Conservation (phyloP, 2,329 filamentous ascomycete genomes). For the Pseudocercospora musae region DNA sequence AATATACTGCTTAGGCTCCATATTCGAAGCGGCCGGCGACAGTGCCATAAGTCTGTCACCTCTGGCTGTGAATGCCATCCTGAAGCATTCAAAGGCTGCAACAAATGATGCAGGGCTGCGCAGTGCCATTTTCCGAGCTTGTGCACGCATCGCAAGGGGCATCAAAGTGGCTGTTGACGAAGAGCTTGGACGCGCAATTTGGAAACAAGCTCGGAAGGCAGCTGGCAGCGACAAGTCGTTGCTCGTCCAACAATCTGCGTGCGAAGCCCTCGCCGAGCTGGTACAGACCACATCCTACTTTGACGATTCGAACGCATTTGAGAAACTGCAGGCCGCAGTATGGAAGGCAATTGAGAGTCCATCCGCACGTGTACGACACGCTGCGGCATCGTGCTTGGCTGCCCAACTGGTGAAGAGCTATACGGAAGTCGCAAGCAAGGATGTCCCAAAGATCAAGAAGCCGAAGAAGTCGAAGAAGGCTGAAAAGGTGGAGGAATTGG, state of each 20-base stretch:
- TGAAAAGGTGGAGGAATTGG: constrained; percentile 55
- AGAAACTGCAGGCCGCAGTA: constrained; percentile 75
- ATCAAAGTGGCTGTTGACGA: constrained; percentile 79
- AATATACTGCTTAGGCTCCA: constrained; percentile 78
- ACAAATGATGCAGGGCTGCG: constrained; percentile 78
- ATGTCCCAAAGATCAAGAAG: constrained; percentile 62
- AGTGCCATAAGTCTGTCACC: constrained; percentile 83
- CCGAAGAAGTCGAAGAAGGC: constrained; percentile 71
- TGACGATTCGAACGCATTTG: constrained; percentile 84
- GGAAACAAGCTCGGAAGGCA: constrained; percentile 82
- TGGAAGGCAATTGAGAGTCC: constrained; percentile 85
- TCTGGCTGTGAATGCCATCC: constrained; percentile 65
- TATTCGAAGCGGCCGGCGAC: constrained; percentile 89
- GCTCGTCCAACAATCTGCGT: constrained; percentile 74
- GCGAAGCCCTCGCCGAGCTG: constrained; percentile 72
- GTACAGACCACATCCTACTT: constrained; percentile 74
- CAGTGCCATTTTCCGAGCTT: constrained; percentile 69
- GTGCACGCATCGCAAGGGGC: constrained; percentile 73
- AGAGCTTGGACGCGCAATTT: constrained; percentile 77
- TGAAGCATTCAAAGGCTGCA: constrained; percentile 77
- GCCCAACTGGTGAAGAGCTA: constrained; percentile 79
- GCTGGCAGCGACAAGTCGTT: constrained; percentile 77
- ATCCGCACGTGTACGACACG: constrained; percentile 72
- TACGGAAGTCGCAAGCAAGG: constrained; percentile 56
- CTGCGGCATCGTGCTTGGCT: constrained; percentile 80